Evolutionary conservation across 768 basidiomycete genomes (phyloP).

Genomic region (Jaapia argillacea): DNA sequence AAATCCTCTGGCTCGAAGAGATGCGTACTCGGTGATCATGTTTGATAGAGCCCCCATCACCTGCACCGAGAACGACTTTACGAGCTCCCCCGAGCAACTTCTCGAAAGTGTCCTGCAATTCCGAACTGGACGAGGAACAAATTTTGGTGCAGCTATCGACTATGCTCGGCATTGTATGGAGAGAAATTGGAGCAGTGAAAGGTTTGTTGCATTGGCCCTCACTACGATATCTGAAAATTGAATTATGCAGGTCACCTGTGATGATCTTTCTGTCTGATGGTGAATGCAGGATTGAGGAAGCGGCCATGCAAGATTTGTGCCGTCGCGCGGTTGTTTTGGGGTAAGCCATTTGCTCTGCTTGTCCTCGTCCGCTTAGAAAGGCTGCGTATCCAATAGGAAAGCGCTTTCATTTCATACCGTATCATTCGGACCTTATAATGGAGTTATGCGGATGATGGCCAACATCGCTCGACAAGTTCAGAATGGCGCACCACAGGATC

Average conservation of each 20-base stretch:
- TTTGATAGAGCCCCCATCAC: conserved; percentile 22
- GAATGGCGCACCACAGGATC: conserved; percentile 30
- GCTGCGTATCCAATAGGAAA: conserved; percentile 33
- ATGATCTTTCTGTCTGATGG: conserved; percentile 53
- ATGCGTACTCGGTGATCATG: conserved; percentile 46
- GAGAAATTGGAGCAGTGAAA: conserved; percentile 38
- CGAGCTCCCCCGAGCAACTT: conserved; percentile 33
- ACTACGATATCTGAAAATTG: conserved; percentile 6
- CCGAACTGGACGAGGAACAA: conserved; percentile 25
- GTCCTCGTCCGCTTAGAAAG: background rate
- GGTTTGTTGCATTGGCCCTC: conserved; percentile 18
- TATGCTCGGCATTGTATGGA: conserved; percentile 29
- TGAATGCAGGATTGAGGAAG: conserved; percentile 29
- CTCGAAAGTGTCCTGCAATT: conserved; percentile 26
- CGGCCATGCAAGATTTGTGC: conserved; percentile 28
- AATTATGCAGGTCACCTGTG: conserved; percentile 30
- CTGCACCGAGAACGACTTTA: conserved; percentile 34
- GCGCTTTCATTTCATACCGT: conserved; percentile 49
- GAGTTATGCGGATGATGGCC: conserved; percentile 37
- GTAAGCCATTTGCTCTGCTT: conserved; percentile 14
- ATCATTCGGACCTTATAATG: conserved; percentile 34
- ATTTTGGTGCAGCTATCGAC: conserved; percentile 31
- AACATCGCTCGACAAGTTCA: conserved; percentile 40
- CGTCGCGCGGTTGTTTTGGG: conserved; percentile 32
- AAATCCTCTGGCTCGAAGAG: conserved; percentile 24